Evolutionary conservation across 305 asterid genomes (phyloP).

Genomic region (Fraxinus floribunda): DNA sequence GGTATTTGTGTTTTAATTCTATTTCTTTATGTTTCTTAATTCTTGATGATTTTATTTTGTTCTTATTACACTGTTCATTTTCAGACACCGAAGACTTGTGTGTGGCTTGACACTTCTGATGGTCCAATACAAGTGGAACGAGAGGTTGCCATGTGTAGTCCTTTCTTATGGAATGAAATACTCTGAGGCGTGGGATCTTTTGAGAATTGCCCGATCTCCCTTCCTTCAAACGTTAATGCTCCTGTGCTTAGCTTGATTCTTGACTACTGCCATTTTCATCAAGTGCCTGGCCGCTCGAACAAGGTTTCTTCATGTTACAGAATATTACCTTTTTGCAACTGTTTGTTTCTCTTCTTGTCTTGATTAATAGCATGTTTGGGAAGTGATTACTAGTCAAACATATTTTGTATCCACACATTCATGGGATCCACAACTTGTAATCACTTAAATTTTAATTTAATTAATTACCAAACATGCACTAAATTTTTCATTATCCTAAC

Average conservation of each 20-base stretch:
- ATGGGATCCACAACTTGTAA: not conserved
- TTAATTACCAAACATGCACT: not conserved
- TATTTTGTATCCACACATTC: not conserved
- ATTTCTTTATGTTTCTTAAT: not conserved
- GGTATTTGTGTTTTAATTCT: not conserved
- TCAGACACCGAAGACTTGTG: slow-evolving; percentile 36
- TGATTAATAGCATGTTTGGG: not conserved
- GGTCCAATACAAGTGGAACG: slow-evolving; percentile 82
- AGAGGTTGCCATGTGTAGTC: slow-evolving; percentile 86
- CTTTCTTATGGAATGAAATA: slow-evolving; percentile 78
- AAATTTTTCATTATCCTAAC: not conserved
- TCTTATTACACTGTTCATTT: not conserved
- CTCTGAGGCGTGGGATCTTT: slow-evolving; percentile 83
- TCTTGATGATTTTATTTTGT: not conserved
- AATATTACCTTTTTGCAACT: not conserved
- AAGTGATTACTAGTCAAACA: not conserved
- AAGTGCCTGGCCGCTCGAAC: slow-evolving; percentile 84
- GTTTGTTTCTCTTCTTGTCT: slow-evolving; percentile 9
- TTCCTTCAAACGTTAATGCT: slow-evolving; percentile 83
- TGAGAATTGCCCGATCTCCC: slow-evolving; percentile 69
- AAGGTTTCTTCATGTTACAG: slow-evolving; percentile 49
- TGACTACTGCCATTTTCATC: slow-evolving; percentile 91
- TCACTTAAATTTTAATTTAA: not conserved
- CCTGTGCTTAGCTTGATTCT: slow-evolving; percentile 80
- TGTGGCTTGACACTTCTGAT: slow-evolving; percentile 81